phyloP scores from a whole-genome alignment of 2,329 filamentous ascomycete species.

The Akanthomyces lecanii region DNA sequence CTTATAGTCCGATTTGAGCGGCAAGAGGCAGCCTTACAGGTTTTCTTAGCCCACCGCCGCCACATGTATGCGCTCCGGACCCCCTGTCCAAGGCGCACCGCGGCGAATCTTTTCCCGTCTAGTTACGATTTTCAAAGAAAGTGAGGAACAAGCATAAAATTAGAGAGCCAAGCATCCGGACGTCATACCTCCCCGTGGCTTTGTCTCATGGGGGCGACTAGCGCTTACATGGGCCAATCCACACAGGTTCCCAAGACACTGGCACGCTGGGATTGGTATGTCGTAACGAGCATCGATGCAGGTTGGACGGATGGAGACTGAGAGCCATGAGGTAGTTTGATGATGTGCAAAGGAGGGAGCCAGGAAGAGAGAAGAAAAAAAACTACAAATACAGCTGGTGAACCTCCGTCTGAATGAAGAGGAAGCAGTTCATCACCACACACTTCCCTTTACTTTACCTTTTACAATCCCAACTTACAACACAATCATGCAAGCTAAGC shows the following conservation, averaged over 20 bases:
- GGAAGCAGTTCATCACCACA: background rate
- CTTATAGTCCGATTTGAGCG: background rate
- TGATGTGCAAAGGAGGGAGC: background rate
- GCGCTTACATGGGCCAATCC: constrained; percentile 7
- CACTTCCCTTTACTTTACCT: background rate
- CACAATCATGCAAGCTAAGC: background rate
- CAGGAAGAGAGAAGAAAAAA: background rate
- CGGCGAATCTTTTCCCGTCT: background rate
- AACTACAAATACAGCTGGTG: background rate
- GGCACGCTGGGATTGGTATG: background rate
- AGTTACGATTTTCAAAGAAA: background rate
- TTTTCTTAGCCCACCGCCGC: background rate
- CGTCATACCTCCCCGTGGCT: background rate
- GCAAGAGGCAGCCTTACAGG: background rate
- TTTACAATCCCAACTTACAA: background rate
- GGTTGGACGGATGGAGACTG: background rate
- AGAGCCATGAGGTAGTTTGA: background rate
- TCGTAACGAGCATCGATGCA: background rate
- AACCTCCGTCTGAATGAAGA: background rate
- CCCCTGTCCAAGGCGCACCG: background rate
- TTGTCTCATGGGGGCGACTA: background rate
- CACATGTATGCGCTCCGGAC: background rate
- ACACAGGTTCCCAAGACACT: background rate
- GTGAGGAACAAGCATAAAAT: constrained; percentile 3
- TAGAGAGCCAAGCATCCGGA: background rate